A percentile compares a stretch with the other conserved stretches of the same genome.
Conservation (phyloP, 768 basidiomycete genomes). For the Kwoniella sp. region DNA sequence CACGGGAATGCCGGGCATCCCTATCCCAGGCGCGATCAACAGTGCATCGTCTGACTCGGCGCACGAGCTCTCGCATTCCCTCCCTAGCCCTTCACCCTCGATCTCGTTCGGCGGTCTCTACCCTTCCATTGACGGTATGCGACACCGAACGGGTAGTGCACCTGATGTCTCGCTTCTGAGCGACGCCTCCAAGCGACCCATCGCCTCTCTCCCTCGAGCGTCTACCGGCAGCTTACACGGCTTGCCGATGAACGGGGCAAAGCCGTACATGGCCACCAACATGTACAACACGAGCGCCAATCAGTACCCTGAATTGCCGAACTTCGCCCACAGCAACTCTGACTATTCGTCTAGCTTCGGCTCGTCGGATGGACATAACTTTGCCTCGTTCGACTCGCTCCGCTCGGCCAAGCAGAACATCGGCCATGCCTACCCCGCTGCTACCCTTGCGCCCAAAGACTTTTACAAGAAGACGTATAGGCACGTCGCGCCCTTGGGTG, state of each 20-base stretch:
- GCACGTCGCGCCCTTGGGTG: constrained; percentile 41
- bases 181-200: constrained; percentile 34
- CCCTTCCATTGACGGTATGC: constrained; percentile 31
- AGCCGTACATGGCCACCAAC: constrained; percentile 5
- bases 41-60: neutral
- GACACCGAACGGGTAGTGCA: constrained; percentile 18
- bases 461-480: constrained; percentile 45
- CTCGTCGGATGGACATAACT: constrained; percentile 5
- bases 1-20: constrained; percentile 68
- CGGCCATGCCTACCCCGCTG: constrained; percentile 5
- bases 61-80: constrained; percentile 2
- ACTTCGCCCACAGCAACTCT: constrained; percentile 1
- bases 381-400: constrained; percentile 35
- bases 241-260: neutral
- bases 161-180: constrained; percentile 12
- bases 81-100: constrained; percentile 8
- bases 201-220: constrained; percentile 35
- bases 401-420: constrained; percentile 16
- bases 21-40: constrained; percentile 4
- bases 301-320: constrained; percentile 4
- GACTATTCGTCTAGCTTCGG: constrained; percentile 2
- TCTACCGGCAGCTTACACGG: constrained; percentile 4
- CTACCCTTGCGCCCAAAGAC: constrained; percentile 38
- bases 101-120: constrained; percentile 38
- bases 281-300: constrained; percentile 16